A percentile compares a stretch with the other conserved stretches of the same genome.
Evolutionary conservation across 768 basidiomycete genomes (phyloP).

Genomic region (Tricholoma saponaceum): DNA sequence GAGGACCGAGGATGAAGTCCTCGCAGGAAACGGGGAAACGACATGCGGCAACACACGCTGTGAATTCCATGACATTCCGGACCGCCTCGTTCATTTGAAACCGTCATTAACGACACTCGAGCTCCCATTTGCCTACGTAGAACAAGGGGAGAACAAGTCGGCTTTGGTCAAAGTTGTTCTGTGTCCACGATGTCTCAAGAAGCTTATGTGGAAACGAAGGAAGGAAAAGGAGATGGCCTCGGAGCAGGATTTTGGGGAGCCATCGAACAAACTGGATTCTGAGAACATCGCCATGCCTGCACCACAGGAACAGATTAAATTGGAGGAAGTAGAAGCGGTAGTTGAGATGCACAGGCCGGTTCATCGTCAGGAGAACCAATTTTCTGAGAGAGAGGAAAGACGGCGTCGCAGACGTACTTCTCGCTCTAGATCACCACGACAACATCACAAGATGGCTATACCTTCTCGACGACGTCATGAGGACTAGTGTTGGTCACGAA

Average conservation of each 20-base stretch:
- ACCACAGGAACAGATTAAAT: constrained; percentile 33
- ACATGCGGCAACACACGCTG: constrained; percentile 92
- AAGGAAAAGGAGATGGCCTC: constrained; percentile 47
- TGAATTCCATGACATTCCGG: constrained; percentile 46
- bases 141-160: constrained; percentile 68
- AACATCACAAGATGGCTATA: neutral
- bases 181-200: constrained; percentile 73
- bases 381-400: constrained; percentile 7
- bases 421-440: constrained; percentile 34
- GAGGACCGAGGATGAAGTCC: constrained; percentile 89
- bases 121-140: constrained; percentile 85
- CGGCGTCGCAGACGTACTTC: constrained; percentile 23
- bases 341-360: neutral
- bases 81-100: constrained; percentile 7
- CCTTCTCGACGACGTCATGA: neutral
- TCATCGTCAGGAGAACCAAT: constrained; percentile 34
- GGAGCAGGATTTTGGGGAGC: constrained; percentile 21
- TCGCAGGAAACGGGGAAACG: constrained; percentile 79
- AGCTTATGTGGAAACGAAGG: constrained; percentile 82
- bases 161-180: constrained; percentile 91
- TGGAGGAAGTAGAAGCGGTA: constrained; percentile 21
- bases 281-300: neutral
- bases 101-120: constrained; percentile 68
- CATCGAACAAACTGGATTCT: neutral
- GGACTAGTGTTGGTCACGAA: neutral